These are phyloP conservation scores for Hyphopichia homilentoma DNA, from an alignment of 805 yeast species.

Conservation along the genomic window DNA sequence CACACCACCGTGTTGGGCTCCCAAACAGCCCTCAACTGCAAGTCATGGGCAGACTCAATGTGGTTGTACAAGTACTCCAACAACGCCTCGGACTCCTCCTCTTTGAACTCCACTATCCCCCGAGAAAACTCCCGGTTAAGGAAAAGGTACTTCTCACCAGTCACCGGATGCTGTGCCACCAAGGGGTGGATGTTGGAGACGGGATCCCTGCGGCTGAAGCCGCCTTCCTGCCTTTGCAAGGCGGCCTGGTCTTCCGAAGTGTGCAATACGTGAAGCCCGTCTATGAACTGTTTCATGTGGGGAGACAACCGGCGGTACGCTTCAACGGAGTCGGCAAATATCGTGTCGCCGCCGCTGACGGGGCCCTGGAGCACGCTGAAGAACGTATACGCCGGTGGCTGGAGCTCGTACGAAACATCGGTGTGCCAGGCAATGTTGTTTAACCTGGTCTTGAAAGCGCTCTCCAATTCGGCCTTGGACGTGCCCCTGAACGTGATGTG, in stretches of 20 bases:
- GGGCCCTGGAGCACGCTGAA: conserved; percentile 35
- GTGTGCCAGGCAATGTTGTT: conserved; percentile 35
- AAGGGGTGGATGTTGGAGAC: conserved; percentile 34
- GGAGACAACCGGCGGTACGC: conserved; percentile 35
- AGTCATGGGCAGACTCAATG: conserved; percentile 30
- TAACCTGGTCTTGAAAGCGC: conserved; percentile 23
- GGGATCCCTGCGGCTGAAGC: conserved; percentile 29
- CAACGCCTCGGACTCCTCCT: conserved; percentile 29
- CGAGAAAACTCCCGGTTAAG: conserved; percentile 33
- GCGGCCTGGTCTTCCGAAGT: conserved; percentile 30
- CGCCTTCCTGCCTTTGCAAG: conserved; percentile 26
- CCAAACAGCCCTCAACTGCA: conserved; percentile 36
- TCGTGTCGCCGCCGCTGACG: conserved; percentile 34
- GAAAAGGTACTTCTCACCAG: conserved; percentile 26
- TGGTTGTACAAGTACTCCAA: conserved; percentile 29
- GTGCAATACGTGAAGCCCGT: conserved; percentile 32
- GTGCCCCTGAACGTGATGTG: conserved; percentile 33
- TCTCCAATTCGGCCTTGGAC: conserved; percentile 22
- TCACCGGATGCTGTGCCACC: conserved; percentile 33
- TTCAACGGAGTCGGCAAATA: conserved; percentile 35
- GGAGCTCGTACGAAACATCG: conserved; percentile 33
- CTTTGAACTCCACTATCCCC: conserved; percentile 30
- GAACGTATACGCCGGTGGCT: conserved; percentile 32
- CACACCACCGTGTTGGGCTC: conserved; percentile 33
- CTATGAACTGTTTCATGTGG: conserved; percentile 27